phyloP scores from a whole-genome alignment of 164 flowering plant genomes.

The Macadamia integrifolia region DNA sequence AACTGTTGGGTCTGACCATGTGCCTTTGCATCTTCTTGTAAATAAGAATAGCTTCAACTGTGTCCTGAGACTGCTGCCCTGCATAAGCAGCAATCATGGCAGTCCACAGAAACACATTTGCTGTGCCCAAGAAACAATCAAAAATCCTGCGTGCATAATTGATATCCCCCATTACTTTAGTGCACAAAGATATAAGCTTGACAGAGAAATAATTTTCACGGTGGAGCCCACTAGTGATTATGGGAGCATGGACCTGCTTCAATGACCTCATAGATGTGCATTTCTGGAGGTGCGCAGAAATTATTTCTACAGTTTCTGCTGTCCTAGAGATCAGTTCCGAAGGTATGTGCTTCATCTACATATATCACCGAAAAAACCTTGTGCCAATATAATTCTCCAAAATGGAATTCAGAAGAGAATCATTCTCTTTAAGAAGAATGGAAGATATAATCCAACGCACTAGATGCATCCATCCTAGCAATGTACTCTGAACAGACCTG shows the following conservation, averaged over 20 bases:
- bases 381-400: background rate
- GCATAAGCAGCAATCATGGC: slow-evolving; percentile 14
- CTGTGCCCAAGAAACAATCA: slow-evolving; percentile 4
- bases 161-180: slow-evolving; percentile 10
- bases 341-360: slow-evolving; percentile 10
- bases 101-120: slow-evolving; percentile 16
- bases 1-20: slow-evolving; percentile 7
- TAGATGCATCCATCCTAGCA: too few species aligned
- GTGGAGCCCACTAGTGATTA: slow-evolving; percentile 8
- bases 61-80: slow-evolving; percentile 9
- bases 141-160: slow-evolving; percentile 12
- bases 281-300: slow-evolving; percentile 7
- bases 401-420: too few species aligned
- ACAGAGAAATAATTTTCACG: slow-evolving; percentile 7
- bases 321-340: slow-evolving; percentile 2
- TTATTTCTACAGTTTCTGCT: slow-evolving; percentile 2
- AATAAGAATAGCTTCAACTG: slow-evolving; percentile 12
- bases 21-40: slow-evolving; percentile 10
- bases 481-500: too few species aligned
- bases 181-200: slow-evolving; percentile 11
- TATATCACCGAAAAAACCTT: background rate
- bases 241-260: slow-evolving; percentile 13
- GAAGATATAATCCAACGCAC: too few species aligned
- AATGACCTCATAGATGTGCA: slow-evolving; percentile 9
- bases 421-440: too few species aligned